Percentiles rank a stretch among this genome's conserved stretches.
These are phyloP conservation scores for Gonapodya sp. DNA, from an alignment of 192 early-diverging fungal genomes.

Conservation along the genomic window DNA sequence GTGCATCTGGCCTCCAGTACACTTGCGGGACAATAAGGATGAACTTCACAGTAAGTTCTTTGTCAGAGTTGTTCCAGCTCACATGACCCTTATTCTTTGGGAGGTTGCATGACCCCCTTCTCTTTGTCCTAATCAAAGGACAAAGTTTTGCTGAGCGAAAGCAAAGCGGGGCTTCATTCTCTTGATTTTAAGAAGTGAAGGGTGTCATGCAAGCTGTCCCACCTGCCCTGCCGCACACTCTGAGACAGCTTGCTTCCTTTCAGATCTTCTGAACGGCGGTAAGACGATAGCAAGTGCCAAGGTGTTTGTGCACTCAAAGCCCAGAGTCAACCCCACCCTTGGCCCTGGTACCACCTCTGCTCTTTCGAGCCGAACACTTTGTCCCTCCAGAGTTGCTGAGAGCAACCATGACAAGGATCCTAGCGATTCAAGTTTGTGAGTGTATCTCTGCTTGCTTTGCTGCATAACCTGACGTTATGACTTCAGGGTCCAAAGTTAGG, in stretches of 20 bases:
- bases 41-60: too few relatives aligned
- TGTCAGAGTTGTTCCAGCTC: too few relatives aligned
- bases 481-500: neutral
- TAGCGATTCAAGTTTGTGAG: neutral
- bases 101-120: too few relatives aligned
- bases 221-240: neutral
- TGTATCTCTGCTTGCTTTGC: neutral
- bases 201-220: constrained; percentile 1
- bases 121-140: too few relatives aligned
- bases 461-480: neutral
- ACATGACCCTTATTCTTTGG: too few relatives aligned
- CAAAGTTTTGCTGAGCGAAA: constrained; percentile 1
- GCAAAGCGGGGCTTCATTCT: neutral
- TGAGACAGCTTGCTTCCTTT: neutral
- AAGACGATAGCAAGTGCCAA: neutral
- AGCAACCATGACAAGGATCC: neutral
- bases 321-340: neutral
- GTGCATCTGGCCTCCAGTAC: too few relatives aligned
- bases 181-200: neutral
- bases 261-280: neutral
- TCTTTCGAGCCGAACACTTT: neutral
- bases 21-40: too few relatives aligned
- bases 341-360: neutral
- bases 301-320: neutral
- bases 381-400: neutral